Percentiles rank a stretch among this genome's conserved stretches.
These are phyloP conservation scores for Termitomyces sp. DNA, from an alignment of 768 basidiomycete genomes.

Conservation along the genomic window DNA sequence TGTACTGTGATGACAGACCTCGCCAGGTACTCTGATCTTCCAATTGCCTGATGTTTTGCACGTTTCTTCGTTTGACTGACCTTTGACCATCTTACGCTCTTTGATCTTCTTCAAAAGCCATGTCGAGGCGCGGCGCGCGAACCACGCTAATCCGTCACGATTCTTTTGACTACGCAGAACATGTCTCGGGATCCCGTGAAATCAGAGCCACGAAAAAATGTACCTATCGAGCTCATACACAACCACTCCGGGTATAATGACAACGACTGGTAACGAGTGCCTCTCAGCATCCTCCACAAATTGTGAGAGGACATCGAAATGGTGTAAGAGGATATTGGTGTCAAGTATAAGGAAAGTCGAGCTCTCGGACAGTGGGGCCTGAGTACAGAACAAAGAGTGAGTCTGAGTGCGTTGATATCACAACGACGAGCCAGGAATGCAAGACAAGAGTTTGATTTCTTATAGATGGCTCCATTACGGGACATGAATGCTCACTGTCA, in stretches of 20 bases:
- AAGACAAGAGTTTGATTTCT: not conserved
- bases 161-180: conserved; percentile 38
- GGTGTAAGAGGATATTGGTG: conserved; percentile 72
- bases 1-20: conserved; percentile 28
- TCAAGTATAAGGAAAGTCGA: conserved; percentile 59
- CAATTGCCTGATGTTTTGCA: conserved; percentile 56
- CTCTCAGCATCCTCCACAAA: conserved; percentile 61
- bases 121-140: conserved; percentile 62
- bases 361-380: conserved; percentile 39
- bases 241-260: conserved; percentile 72
- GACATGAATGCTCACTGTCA: conserved; percentile 45
- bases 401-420: not conserved
- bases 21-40: conserved; percentile 42
- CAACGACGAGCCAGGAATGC: conserved; percentile 1
- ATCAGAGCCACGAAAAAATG: conserved; percentile 1
- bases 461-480: conserved; percentile 1
- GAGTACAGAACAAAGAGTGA: conserved; percentile 5
- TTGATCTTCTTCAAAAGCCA: conserved; percentile 64
- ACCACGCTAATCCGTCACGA: conserved; percentile 45
- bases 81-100: conserved; percentile 49
- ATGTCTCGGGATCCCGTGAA: not conserved
- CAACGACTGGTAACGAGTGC: conserved; percentile 40
- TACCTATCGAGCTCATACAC: conserved; percentile 76
- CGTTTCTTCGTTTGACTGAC: conserved; percentile 61
- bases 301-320: conserved; percentile 56